These are phyloP conservation scores for Avena atlantica DNA, from an alignment of 176 grass and related monocot genomes.

Conservation along the genomic window DNA sequence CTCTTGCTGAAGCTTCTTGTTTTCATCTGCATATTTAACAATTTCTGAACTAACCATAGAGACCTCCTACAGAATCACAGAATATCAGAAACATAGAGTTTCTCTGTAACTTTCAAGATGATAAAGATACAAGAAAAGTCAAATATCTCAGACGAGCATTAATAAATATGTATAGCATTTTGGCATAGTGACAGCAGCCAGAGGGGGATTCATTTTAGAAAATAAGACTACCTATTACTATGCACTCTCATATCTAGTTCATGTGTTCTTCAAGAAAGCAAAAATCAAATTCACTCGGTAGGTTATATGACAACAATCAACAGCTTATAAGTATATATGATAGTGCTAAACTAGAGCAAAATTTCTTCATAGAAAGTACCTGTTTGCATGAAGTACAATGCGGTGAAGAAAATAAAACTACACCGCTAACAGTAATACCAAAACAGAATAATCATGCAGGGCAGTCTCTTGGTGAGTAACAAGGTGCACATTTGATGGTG, in stretches of 20 bases:
- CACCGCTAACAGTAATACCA: neutral
- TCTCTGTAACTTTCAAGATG: neutral
- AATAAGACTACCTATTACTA: neutral
- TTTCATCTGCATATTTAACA: conserved; percentile 62
- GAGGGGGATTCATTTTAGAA: neutral
- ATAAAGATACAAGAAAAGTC: neutral
- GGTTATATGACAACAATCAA: neutral
- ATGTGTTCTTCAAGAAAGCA: neutral
- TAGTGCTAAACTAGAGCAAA: conserved; percentile 12
- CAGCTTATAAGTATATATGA: conserved; percentile 14
- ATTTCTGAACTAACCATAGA: conserved; percentile 51
- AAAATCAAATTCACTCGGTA: neutral
- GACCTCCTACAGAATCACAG: conserved; percentile 47
- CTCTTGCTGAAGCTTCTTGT: conserved; percentile 69
- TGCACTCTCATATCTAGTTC: neutral
- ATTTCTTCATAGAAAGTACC: neutral
- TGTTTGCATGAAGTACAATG: neutral
- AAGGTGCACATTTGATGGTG: neutral
- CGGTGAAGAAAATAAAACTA: neutral
- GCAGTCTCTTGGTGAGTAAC: neutral
- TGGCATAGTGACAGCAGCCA: neutral
- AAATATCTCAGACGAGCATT: neutral
- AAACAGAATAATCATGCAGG: neutral
- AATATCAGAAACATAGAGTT: conserved; percentile 29
- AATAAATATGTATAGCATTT: conserved; percentile 17